Conservation (phyloP, 2,329 filamentous ascomycete genomes). For the Epichloe bromicola region DNA sequence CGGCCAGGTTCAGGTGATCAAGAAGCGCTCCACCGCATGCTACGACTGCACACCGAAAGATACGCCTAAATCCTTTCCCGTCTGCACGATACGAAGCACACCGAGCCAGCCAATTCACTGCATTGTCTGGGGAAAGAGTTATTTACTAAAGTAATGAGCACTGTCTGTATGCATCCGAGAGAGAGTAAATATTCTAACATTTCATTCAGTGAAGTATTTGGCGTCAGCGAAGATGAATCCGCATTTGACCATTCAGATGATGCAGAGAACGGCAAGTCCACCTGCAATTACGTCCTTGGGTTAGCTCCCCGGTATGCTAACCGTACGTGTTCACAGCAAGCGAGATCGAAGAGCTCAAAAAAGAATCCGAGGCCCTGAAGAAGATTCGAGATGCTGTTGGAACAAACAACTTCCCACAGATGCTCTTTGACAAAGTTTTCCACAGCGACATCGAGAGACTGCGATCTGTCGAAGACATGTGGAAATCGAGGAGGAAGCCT, state of each 20-base stretch:
- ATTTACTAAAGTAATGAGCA: constrained; percentile 57
- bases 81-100: constrained; percentile 94
- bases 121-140: constrained; percentile 98
- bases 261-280: constrained; percentile 55
- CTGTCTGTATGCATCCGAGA: not conserved
- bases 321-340: constrained; percentile 28
- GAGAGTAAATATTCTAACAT: not conserved
- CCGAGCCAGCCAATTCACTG: constrained; percentile 95
- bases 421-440: constrained; percentile 91
- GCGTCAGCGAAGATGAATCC: constrained; percentile 75
- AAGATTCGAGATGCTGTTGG: constrained; percentile 72
- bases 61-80: constrained; percentile 81
- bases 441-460: constrained; percentile 71
- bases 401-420: constrained; percentile 59
- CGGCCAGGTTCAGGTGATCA: constrained; percentile 93
- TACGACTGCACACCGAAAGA: constrained; percentile 92
- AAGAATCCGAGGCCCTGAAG: constrained; percentile 73
- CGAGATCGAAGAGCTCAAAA: constrained; percentile 78
- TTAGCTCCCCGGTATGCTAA: not conserved
- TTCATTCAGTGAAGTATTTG: constrained; percentile 59
- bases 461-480: constrained; percentile 87
- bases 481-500: constrained; percentile 70
- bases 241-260: constrained; percentile 70
- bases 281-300: not conserved
- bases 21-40: constrained; percentile 82